Evolutionary conservation across 1,139 yeast species (phyloP), one percentile per base, ranked within the genome.

Genomic region (Protomyces lactucae-debilis): DNA sequence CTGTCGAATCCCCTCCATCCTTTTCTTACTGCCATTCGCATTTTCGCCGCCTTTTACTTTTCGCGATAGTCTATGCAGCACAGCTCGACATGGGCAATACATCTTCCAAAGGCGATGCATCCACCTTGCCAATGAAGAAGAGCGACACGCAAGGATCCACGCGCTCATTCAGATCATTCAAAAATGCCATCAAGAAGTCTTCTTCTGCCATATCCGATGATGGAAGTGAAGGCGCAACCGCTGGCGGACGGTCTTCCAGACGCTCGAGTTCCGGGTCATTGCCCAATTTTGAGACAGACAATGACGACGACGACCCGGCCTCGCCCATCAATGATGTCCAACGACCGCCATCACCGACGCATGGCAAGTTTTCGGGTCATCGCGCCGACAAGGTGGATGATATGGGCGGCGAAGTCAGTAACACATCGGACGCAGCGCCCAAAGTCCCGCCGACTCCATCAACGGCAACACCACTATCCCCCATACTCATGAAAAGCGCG

Each of bases 141-240:
- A 70, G 76, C 21, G 81, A 78, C 67, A 78, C 81, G 6, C 79
- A 76, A 66, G 77, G 77, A 39, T 76, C 79, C 37, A 70, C 78
- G 12, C 71, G 74, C 64, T 75, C 78, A 5, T 67, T 69, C 35
- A 70, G 75, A 59, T 75, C 78, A 21, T 70, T 73, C 55, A 59
- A 59, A 43, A 59, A 59, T 18, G 53, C 63, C 14, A 55, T 59
- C 25, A 59, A 52, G 25, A 59, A 59, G 25, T 16, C 21, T 21
- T n/a, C 25, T 18, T 16, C 48, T 43, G 48, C 48, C 25, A 18
- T 43, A n/a, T 43, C 48, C 25, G 63, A 59, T 32, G 54, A 52
- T 12, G 45, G 52, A 46, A 52, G 46, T 45, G 52, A 52, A 52
- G 55, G 40, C 16, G 57, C 52, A 23, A 32, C 39, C n/a, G 57